Conservation (phyloP, 2,329 filamentous ascomycete genomes). For the Ceratocystis variospora region DNA sequence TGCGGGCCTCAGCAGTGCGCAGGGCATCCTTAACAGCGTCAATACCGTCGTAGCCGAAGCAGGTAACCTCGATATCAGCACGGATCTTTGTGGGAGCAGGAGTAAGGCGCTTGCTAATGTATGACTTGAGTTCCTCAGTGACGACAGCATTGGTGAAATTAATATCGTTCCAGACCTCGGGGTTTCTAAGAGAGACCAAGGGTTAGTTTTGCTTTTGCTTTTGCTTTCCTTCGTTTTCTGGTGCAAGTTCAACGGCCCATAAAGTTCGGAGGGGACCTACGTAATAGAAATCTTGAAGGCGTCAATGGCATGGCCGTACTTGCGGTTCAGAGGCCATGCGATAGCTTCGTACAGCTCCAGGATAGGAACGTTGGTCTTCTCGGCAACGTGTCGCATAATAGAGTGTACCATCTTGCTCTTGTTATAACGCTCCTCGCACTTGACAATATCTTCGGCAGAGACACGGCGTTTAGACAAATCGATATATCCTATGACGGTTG, state of each 20-base stretch:
- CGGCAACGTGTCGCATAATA: slow-evolving; percentile 96
- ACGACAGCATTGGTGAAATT: slow-evolving; percentile 75
- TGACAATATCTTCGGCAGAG: slow-evolving; percentile 91
- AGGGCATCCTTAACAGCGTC: slow-evolving; percentile 93
- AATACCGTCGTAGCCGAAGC: slow-evolving; percentile 93
- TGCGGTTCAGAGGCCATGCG: slow-evolving; percentile 94
- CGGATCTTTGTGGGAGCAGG: slow-evolving; percentile 98
- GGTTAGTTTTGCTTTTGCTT: not conserved
- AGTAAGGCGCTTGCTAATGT: slow-evolving; percentile 93
- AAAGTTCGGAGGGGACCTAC: slow-evolving; percentile 35
- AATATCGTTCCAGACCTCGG: slow-evolving; percentile 89
- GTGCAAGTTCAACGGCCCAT: not conserved
- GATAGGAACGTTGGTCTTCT: slow-evolving; percentile 91
- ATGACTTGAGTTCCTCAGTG: slow-evolving; percentile 78
- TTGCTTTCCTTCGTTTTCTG: no score
- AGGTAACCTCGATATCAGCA: slow-evolving; percentile 92
- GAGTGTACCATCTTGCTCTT: slow-evolving; percentile 99
- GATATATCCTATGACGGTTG: slow-evolving; percentile 53
- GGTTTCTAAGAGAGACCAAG: slow-evolving; percentile 47
- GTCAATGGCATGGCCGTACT: slow-evolving; percentile 91
- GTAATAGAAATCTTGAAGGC: slow-evolving; percentile 99
- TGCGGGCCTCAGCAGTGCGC: slow-evolving; percentile 78
- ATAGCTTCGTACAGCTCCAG: slow-evolving; percentile 89
- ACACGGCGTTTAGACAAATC: slow-evolving; percentile 98
- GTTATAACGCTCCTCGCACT: slow-evolving; percentile 99